phyloP scores from a whole-genome alignment of 2,329 filamentous ascomycete species.

The Apiospora arundinis region DNA sequence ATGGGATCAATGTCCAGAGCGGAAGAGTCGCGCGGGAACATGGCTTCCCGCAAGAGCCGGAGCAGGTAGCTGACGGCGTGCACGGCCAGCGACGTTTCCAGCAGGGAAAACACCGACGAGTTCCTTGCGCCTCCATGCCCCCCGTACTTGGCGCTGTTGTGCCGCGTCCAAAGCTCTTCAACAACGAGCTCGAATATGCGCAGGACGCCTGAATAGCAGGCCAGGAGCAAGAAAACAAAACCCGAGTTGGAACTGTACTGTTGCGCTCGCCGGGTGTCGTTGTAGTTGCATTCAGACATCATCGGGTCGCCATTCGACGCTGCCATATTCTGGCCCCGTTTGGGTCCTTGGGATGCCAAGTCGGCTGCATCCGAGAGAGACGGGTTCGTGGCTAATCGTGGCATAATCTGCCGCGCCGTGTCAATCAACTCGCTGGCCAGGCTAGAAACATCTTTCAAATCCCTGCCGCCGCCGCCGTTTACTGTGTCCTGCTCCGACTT shows the following conservation, averaged over 20 bases:
- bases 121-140: background rate
- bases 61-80: background rate
- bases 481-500: background rate
- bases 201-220: slow-evolving; percentile 9
- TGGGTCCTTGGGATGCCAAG: no score
- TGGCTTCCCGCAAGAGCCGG: background rate
- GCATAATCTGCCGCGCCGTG: background rate
- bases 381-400: background rate
- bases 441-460: background rate
- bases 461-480: background rate
- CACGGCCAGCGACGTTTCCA: slow-evolving; percentile 8
- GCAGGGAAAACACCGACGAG: background rate
- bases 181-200: background rate
- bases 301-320: no score
- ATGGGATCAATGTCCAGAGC: background rate
- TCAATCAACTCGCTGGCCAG: slow-evolving; percentile 15
- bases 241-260: background rate
- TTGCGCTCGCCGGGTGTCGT: background rate
- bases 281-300: no score
- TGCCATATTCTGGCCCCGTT: no score
- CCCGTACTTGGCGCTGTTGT: background rate
- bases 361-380: background rate
- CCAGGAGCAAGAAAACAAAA: slow-evolving; percentile 4
- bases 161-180: background rate
- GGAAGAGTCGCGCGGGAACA: background rate